Percentiles rank a stretch among this genome's conserved stretches.
Conservation (phyloP, 306 rosid genomes). For the Gastrolobium villosum region DNA sequence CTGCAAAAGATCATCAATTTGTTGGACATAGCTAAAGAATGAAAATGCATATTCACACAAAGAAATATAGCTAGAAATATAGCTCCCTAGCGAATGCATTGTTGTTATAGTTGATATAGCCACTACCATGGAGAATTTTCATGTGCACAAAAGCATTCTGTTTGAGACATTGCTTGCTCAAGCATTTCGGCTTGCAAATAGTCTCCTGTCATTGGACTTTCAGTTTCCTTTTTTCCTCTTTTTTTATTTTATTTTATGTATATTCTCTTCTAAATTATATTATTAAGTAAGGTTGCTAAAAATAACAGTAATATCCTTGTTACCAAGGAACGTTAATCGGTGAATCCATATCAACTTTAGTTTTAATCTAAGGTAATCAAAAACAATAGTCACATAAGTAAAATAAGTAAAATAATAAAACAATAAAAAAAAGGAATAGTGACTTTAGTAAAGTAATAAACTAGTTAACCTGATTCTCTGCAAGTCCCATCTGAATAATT, state of each 20-base stretch:
- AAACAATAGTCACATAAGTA: too few species aligned
- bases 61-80: too few species aligned
- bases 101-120: conserved; percentile 21
- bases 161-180: conserved; percentile 23
- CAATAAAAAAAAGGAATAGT: too few species aligned
- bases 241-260: not conserved
- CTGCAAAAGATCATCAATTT: conserved; percentile 53
- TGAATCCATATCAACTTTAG: not conserved
- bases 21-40: conserved; percentile 9
- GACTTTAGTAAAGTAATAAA: not conserved
- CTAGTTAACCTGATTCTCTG: conserved; percentile 76
- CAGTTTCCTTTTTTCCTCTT: not conserved
- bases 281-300: not conserved
- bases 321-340: not conserved
- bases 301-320: not conserved
- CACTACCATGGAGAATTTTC: not conserved
- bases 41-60: too few species aligned
- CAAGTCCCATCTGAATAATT: conserved; percentile 95
- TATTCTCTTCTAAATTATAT: not conserved
- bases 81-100: not conserved
- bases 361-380: too few species aligned
- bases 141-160: conserved; percentile 30
- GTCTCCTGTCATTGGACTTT: not conserved
- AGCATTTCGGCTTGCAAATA: not conserved
- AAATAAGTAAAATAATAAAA: too few species aligned